A percentile compares a stretch with the other conserved stretches of the same genome.
Conservation (phyloP, 441 rosid species). For the Populus trichocarpa region DNA sequence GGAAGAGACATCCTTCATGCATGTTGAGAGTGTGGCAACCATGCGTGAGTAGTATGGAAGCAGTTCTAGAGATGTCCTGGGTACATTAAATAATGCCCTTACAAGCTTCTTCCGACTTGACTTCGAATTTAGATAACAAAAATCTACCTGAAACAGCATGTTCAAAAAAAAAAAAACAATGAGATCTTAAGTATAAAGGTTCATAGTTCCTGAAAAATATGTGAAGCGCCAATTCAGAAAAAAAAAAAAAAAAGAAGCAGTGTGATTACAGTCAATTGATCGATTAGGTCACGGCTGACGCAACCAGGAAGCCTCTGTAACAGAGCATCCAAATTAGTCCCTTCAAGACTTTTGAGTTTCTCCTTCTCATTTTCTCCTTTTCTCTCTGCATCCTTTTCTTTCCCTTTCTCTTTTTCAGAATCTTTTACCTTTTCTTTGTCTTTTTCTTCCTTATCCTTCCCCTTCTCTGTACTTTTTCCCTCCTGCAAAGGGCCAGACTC, state of each 20-base stretch:
- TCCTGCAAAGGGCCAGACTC: slow-evolving; percentile 61
- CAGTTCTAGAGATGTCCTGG: slow-evolving; percentile 94
- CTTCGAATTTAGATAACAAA: slow-evolving; percentile 94
- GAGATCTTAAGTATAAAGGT: neutral
- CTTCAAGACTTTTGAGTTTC: slow-evolving; percentile 84
- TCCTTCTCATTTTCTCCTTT: slow-evolving; percentile 86
- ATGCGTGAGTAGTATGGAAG: slow-evolving; percentile 91
- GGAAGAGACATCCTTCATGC: slow-evolving; percentile 91
- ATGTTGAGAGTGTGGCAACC: slow-evolving; percentile 92
- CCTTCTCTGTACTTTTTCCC: slow-evolving; percentile 56
- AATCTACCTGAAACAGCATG: slow-evolving; percentile 71
- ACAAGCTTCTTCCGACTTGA: slow-evolving; percentile 93
- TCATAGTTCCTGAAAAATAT: neutral
- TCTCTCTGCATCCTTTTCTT: neutral
- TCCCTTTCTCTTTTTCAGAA: too few species aligned
- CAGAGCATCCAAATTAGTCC: slow-evolving; percentile 88
- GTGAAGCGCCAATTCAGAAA: slow-evolving; percentile 11
- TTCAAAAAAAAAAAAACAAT: neutral
- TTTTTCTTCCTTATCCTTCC: slow-evolving; percentile 81
- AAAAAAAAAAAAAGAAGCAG: slow-evolving; percentile 7
- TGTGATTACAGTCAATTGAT: slow-evolving; percentile 76
- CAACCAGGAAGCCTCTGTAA: slow-evolving; percentile 96
- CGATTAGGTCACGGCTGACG: slow-evolving; percentile 97
- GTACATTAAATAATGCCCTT: slow-evolving; percentile 92
- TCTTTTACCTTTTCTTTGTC: slow-evolving; percentile 51